Percentiles rank a stretch among this genome's conserved stretches.
phyloP scores from a whole-genome alignment of 2,329 filamentous ascomycete genomes.

The Beauveria sp. region DNA sequence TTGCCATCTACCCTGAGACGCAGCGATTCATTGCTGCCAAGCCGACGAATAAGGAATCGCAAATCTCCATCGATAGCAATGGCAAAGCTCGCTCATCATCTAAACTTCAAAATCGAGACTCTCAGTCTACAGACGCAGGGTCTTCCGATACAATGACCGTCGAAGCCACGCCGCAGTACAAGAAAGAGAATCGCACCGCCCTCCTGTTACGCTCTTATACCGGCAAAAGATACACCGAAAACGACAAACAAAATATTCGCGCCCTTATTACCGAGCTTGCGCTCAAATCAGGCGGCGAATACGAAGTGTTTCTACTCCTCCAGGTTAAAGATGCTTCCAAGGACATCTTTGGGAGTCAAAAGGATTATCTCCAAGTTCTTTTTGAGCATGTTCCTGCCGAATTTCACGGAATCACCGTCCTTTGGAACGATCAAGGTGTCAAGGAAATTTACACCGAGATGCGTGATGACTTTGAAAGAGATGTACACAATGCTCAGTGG shows the following conservation, averaged over 20 bases:
- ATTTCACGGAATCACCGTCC: conserved; percentile 60
- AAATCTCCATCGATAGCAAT: not conserved
- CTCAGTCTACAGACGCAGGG: not conserved
- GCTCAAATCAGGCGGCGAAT: conserved; percentile 70
- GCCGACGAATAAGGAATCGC: not conserved
- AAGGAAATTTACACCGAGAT: conserved; percentile 69
- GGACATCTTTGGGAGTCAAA: conserved; percentile 51
- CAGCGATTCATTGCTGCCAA: conserved; percentile 13
- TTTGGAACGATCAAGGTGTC: conserved; percentile 72
- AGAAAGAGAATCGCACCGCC: conserved; percentile 53
- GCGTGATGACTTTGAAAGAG: conserved; percentile 48
- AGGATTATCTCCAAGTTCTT: conserved; percentile 53
- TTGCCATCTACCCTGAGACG: conserved; percentile 34
- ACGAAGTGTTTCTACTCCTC: conserved; percentile 71
- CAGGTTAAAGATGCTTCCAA: conserved; percentile 61
- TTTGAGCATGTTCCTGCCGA: conserved; percentile 59
- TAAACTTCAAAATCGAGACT: not conserved
- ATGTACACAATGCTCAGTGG: conserved; percentile 57
- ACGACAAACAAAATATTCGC: conserved; percentile 72
- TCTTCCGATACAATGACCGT: not conserved
- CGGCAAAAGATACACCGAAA: conserved; percentile 67
- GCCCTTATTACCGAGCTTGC: conserved; percentile 71
- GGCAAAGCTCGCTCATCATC: not conserved
- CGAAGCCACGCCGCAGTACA: conserved; percentile 17
- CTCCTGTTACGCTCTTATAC: conserved; percentile 70